Conservation (phyloP, 164 flowering plant genomes). For the Liquidambar formosana region DNA sequence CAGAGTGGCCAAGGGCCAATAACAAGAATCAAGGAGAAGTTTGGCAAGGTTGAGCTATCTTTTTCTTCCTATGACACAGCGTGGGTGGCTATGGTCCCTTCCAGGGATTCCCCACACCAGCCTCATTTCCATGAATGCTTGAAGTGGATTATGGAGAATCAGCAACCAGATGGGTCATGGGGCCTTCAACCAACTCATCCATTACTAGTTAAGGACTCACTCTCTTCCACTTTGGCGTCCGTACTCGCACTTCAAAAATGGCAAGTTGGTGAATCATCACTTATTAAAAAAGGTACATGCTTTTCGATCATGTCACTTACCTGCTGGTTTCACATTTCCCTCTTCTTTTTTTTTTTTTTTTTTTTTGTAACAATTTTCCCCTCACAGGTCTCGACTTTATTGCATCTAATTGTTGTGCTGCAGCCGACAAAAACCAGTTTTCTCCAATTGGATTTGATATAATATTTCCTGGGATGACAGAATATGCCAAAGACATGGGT, state of each 20-base stretch:
- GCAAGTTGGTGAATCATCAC: background rate
- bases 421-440: background rate
- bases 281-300: background rate
- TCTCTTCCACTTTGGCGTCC: slow-evolving; percentile 7
- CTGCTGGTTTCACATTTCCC: background rate
- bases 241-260: slow-evolving; percentile 10
- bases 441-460: slow-evolving; percentile 8
- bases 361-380: no score
- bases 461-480: background rate
- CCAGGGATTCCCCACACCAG: no score
- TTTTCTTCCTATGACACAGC: no score
- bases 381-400: slow-evolving; percentile 8
- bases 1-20: background rate
- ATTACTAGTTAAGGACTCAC: background rate
- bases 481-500: background rate
- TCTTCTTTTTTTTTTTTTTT: no score
- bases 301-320: no score
- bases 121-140: slow-evolving; percentile 3
- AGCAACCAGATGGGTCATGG: slow-evolving; percentile 8
- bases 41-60: no score
- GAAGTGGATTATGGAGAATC: slow-evolving; percentile 9
- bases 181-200: background rate
- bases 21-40: no score
- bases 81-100: no score
- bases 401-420: background rate